These are phyloP conservation scores for Paramecium primaurelia DNA, from an alignment of 73 alveolate species.

Conservation along the genomic window DNA sequence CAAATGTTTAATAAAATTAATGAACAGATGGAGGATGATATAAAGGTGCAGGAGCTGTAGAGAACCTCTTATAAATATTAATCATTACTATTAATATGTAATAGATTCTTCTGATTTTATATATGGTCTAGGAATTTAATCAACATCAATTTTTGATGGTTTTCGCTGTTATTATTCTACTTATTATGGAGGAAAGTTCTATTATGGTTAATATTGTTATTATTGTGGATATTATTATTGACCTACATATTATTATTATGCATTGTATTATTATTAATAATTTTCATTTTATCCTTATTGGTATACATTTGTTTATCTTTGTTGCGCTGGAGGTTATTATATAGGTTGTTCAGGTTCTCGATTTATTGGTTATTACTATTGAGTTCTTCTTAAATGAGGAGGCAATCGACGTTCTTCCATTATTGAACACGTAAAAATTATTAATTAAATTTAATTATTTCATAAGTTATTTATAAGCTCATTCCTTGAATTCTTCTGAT, in stretches of 20 bases:
- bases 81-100: neutral
- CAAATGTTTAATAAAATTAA: slow-evolving; percentile 16
- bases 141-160: neutral
- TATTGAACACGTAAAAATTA: neutral
- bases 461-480: neutral
- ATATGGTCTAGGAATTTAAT: slow-evolving; percentile 26
- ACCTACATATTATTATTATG: neutral
- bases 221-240: neutral
- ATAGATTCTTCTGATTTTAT: neutral
- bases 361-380: neutral
- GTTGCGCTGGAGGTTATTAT: neutral
- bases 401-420: slow-evolving; percentile 30
- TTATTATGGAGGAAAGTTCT: neutral
- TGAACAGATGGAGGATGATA: slow-evolving; percentile 46
- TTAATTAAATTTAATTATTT: neutral
- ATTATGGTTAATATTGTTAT: neutral
- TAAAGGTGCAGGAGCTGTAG: slow-evolving; percentile 33
- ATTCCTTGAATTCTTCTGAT: neutral
- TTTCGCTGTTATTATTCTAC: neutral
- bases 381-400: neutral
- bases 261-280: neutral
- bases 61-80: neutral
- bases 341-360: slow-evolving; percentile 30
- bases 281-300: neutral
- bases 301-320: slow-evolving; percentile 3